Conservation (phyloP, 2,329 filamentous ascomycete species). For the Verticillium longisporum region DNA sequence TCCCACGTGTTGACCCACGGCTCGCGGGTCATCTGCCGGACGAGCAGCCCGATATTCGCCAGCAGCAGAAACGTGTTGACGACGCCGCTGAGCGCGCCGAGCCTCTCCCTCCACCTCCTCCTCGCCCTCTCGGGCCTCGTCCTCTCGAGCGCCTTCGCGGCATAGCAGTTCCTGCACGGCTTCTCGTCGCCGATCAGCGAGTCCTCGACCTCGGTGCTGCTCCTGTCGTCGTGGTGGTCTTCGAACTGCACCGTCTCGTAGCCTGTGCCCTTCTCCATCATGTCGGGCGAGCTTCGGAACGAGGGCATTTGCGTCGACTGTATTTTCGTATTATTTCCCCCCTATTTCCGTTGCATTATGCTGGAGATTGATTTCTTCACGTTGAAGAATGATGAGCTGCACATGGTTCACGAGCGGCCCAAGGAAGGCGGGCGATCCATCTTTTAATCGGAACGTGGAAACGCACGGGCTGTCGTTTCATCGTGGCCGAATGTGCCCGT, state of each 20-base stretch:
- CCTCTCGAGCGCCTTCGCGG: constrained; percentile 6
- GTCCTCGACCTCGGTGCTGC: constrained; percentile 26
- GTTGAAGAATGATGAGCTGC: not conserved
- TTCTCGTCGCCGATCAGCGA: constrained; percentile 22
- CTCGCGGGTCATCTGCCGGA: constrained; percentile 19
- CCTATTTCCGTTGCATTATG: too few species aligned
- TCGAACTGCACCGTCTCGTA: constrained; percentile 16
- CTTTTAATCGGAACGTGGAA: not conserved
- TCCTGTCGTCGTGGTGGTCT: constrained; percentile 19
- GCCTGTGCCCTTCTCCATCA: constrained; percentile 11
- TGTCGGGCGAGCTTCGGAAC: not conserved
- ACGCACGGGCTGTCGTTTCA: not conserved
- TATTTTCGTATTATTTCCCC: too few species aligned
- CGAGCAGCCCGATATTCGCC: constrained; percentile 20
- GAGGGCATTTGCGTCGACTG: not conserved
- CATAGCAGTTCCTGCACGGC: constrained; percentile 1
- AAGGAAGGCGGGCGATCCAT: not conserved
- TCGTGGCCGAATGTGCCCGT: not conserved
- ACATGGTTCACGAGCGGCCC: not conserved
- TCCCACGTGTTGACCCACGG: constrained; percentile 18
- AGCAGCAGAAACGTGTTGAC: constrained; percentile 23
- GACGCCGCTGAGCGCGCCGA: constrained; percentile 12
- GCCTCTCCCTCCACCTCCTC: constrained; percentile 16
- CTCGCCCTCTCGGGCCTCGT: not conserved
- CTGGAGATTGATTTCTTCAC: not conserved